Evolutionary conservation across 1,284 basidiomycete species (phyloP).

Genomic region (Leccinum fuscescens): DNA sequence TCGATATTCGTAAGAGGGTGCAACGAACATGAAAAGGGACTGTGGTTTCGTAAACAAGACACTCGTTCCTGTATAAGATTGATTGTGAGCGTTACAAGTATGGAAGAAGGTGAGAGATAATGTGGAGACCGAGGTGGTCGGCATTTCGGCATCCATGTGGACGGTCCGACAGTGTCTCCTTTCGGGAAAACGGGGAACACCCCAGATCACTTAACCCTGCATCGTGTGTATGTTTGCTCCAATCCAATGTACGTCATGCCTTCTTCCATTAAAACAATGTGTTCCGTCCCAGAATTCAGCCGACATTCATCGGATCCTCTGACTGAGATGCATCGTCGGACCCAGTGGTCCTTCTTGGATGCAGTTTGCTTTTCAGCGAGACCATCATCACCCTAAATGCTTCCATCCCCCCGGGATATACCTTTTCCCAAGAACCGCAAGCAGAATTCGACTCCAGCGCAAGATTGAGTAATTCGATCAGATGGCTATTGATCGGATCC

Average conservation of each 20-base stretch:
- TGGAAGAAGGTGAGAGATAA: conserved; percentile 33
- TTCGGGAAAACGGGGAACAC: conserved; percentile 22
- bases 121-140: conserved; percentile 35
- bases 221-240: conserved; percentile 26
- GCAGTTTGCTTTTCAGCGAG: conserved; percentile 36
- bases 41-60: conserved; percentile 31
- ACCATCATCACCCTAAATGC: conserved; percentile 37
- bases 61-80: conserved; percentile 35
- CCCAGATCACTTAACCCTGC: conserved; percentile 30
- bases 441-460: conserved; percentile 63
- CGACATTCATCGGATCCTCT: conserved; percentile 34
- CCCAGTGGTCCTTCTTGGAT: conserved; percentile 22
- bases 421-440: conserved; percentile 31
- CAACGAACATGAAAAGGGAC: conserved; percentile 22
- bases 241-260: conserved; percentile 15
- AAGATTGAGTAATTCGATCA: conserved; percentile 82
- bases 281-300: conserved; percentile 25
- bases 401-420: conserved; percentile 36
- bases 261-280: conserved; percentile 29
- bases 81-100: conserved; percentile 31
- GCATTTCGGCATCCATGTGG: conserved; percentile 33
- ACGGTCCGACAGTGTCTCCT: background rate
- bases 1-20: conserved; percentile 16
- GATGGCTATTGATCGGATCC: conserved; percentile 82
- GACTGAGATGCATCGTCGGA: conserved; percentile 17